Conservation (phyloP, 768 basidiomycete genomes). For the Trametes maxima region DNA sequence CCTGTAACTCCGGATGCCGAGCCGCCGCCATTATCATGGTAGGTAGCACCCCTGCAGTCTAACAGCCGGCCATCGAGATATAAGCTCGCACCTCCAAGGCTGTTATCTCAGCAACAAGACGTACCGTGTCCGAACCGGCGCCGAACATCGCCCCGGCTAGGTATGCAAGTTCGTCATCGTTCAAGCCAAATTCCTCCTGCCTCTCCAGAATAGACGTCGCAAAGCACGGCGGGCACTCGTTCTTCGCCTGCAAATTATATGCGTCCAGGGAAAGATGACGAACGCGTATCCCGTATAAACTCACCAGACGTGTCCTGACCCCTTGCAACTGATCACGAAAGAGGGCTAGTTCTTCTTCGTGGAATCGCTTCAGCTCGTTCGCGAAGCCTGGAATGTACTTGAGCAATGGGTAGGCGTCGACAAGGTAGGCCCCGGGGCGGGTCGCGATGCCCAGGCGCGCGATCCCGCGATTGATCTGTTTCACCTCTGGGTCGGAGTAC, state of each 20-base stretch:
- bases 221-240: conserved; percentile 35
- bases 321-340: conserved; percentile 35
- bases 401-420: conserved; percentile 42
- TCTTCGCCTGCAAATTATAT: conserved; percentile 24
- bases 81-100: too few relatives aligned
- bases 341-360: conserved; percentile 43
- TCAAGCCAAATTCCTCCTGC: conserved; percentile 35
- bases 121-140: conserved; percentile 45
- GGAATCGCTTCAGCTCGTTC: conserved; percentile 56
- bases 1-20: conserved; percentile 37
- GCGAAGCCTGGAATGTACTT: conserved; percentile 59
- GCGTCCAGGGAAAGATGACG: background rate
- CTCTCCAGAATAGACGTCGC: conserved; percentile 41
- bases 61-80: background rate
- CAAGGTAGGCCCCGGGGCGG: conserved; percentile 38
- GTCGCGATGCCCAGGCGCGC: conserved; percentile 40
- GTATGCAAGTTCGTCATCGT: conserved; percentile 41
- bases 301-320: conserved; percentile 17
- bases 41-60: background rate
- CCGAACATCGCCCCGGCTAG: conserved; percentile 47
- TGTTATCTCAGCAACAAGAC: conserved; percentile 4
- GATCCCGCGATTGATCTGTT: conserved; percentile 37
- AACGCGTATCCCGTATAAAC: background rate
- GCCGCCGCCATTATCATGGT: conserved; percentile 42
- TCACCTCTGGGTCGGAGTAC: conserved; percentile 40